Evolutionary conservation across 257 asterid species (phyloP), one percentile per base, ranked within the genome.

Genomic region (Petunia axillaris): DNA sequence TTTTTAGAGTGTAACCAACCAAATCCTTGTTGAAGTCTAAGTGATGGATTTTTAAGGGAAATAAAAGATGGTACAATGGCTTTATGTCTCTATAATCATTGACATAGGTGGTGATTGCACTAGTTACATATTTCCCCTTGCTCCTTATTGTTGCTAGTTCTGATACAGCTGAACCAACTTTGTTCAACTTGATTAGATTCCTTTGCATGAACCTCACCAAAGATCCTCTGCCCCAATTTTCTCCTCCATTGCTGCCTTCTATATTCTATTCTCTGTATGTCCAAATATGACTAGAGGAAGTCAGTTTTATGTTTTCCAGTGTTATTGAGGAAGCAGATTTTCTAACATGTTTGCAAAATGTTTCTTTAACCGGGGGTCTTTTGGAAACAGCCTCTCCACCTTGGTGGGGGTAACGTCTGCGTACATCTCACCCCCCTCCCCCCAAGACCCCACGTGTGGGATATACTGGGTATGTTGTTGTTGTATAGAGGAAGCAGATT

Each of bases 141-240:
- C 63, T 71, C 11, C 36, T 73, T 73, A 50, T 50, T 52, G 36
- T 73, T 73, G 46, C 62, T 46, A 73, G 8, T 50, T 50, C 52
- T 50, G 37, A 36, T 50, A 46, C 78, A 36, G 43, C 46, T 50
- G 46, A 50, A 52, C 46, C 53, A 16, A 37, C 63, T 73, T 36
- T 48, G 60, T 48, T 50, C 78, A 73, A 6, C 78, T 73, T 73
- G 78, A 73, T 52, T 52, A 73, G 44, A 52, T 73, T 73, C 59
- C 60, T 50, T 10, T 48, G 77, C 62, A 50, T 50, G 50, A 13
- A 71, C 77, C 77, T 71, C 60, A 13, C n/a, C 3, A 71, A 48
- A 48, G 53, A 71, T 46, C 77, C 6, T 14, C 10, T 71, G 41
- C 46, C 58, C 35, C 5, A 41, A 73, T 73, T 73, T 73, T 73